Conservation (phyloP, 176 grass and related monocot species). For the Bolboschoenus planiculmis region DNA sequence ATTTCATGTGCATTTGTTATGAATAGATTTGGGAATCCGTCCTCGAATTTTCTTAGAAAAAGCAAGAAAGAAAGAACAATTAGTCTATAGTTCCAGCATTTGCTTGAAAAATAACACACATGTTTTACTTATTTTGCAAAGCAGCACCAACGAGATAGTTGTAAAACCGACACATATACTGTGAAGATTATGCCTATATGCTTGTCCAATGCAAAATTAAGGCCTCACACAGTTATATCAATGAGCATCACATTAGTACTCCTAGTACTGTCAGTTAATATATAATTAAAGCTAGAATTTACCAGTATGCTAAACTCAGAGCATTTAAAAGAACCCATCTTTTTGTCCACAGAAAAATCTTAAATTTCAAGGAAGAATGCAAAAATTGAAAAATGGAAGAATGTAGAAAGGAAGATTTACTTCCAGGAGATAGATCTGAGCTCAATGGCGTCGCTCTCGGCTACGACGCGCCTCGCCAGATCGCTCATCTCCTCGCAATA, state of each 20-base stretch:
- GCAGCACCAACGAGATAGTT: not conserved
- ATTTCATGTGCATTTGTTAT: constrained; percentile 77
- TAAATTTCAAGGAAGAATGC: not conserved
- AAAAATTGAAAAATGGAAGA: not conserved
- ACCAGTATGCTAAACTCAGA: not conserved
- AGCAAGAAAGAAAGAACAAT: not conserved
- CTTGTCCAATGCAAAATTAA: not conserved
- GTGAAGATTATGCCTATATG: not conserved
- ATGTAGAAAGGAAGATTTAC: constrained; percentile 14
- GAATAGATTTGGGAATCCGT: constrained; percentile 92
- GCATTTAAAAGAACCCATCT: not conserved
- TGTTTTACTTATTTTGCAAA: too few relatives aligned
- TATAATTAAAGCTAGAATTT: not conserved
- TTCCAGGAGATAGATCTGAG: constrained; percentile 86
- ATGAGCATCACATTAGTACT: too few relatives aligned
- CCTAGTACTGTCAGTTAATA: not conserved
- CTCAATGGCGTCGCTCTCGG: constrained; percentile 69
- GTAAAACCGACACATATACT: not conserved
- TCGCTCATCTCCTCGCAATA: constrained; percentile 94
- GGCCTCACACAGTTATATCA: not conserved
- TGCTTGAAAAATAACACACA: not conserved
- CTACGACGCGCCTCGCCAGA: constrained; percentile 58
- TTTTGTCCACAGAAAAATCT: not conserved
- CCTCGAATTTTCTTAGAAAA: constrained; percentile 66
- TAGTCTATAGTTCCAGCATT: not conserved